These are phyloP conservation scores for Hyphopichia buzzinii DNA, from an alignment of 1,139 yeast genomes.

Conservation along the genomic window DNA sequence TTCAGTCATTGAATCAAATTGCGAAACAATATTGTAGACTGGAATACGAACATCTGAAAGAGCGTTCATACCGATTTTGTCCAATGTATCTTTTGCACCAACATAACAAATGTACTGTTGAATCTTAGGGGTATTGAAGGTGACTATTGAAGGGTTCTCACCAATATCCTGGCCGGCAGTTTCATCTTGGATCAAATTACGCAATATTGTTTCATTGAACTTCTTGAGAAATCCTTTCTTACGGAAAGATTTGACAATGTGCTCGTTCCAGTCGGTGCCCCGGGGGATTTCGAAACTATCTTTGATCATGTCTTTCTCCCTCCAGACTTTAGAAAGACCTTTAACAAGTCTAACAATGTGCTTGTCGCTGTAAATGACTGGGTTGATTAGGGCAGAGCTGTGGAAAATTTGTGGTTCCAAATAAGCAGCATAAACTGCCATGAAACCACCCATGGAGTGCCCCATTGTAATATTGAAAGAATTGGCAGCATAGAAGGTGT, in stretches of 20 bases:
- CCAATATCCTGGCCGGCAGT: background rate
- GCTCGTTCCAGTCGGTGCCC: slow-evolving; percentile 18
- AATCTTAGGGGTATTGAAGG: slow-evolving; percentile 6
- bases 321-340: background rate
- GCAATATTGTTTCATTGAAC: slow-evolving; percentile 30
- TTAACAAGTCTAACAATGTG: slow-evolving; percentile 16
- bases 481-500: slow-evolving; percentile 34
- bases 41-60: slow-evolving; percentile 8
- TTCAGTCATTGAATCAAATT: slow-evolving; percentile 8
- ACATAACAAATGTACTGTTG: slow-evolving; percentile 8
- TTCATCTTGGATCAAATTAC: background rate
- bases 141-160: slow-evolving; percentile 1
- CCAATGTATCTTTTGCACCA: slow-evolving; percentile 4
- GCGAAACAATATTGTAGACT: slow-evolving; percentile 10
- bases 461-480: slow-evolving; percentile 52
- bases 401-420: slow-evolving; percentile 55
- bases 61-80: slow-evolving; percentile 1
- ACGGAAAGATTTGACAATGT: slow-evolving; percentile 41
- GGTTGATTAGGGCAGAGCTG: slow-evolving; percentile 53
- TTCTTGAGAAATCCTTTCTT: slow-evolving; percentile 44
- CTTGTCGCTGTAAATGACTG: slow-evolving; percentile 29
- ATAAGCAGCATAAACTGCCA: slow-evolving; percentile 47
- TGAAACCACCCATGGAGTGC: slow-evolving; percentile 75
- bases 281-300: background rate
- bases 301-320: background rate